These are phyloP conservation scores for Aspergillus eucalypticola DNA, from an alignment of 2,329 filamentous ascomycete species.

Conservation along the genomic window DNA sequence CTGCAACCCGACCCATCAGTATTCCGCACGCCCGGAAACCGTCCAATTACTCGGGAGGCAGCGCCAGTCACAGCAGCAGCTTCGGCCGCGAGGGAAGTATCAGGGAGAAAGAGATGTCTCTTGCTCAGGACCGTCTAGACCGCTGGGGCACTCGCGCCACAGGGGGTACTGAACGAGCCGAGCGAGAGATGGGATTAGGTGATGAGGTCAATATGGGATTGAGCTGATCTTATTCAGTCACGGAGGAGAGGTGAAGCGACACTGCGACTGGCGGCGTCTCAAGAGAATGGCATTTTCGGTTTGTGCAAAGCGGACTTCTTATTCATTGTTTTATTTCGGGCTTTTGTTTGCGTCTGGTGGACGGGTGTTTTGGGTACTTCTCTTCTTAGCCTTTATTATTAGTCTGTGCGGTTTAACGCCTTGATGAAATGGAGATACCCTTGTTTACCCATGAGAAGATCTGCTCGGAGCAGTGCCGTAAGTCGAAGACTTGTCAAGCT, in stretches of 20 bases:
- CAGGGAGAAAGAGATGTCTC: slow-evolving; percentile 41
- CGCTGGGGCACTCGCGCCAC: slow-evolving; percentile 56
- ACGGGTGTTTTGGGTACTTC: neutral
- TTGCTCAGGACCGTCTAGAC: slow-evolving; percentile 52
- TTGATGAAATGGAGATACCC: slow-evolving; percentile 9
- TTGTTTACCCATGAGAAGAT: neutral
- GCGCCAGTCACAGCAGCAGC: slow-evolving; percentile 21
- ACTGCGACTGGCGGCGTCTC: neutral
- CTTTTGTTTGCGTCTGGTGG: neutral
- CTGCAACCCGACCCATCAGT: slow-evolving; percentile 33
- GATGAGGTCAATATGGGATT: slow-evolving; percentile 84
- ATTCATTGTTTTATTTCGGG: neutral
- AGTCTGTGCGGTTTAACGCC: neutral
- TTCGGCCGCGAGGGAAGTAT: slow-evolving; percentile 30
- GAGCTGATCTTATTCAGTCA: slow-evolving; percentile 54
- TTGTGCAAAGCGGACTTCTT: neutral
- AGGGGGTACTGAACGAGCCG: slow-evolving; percentile 53
- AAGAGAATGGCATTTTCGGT: slow-evolving; percentile 3
- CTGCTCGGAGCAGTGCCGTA: too few species aligned
- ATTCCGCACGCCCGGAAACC: slow-evolving; percentile 30
- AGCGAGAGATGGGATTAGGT: slow-evolving; percentile 70
- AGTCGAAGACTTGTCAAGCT: too few species aligned
- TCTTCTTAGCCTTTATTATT: neutral
- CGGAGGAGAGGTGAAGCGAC: neutral
- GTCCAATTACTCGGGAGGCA: slow-evolving; percentile 25